A percentile compares a stretch with the other conserved stretches of the same genome.
Conservation (phyloP, 164 flowering plant species). For the Vitis amurensis region DNA sequence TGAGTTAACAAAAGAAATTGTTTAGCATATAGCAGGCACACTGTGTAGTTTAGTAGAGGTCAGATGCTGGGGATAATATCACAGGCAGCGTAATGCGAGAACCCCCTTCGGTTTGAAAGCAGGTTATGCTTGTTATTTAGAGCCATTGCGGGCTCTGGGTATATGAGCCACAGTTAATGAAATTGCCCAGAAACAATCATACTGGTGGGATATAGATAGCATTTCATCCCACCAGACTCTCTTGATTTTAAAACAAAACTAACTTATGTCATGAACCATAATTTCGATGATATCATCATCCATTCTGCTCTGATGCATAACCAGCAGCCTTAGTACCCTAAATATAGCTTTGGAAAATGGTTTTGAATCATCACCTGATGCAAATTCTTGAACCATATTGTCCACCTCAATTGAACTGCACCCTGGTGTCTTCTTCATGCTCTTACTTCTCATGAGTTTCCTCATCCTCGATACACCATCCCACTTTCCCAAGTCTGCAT, state of each 20-base stretch:
- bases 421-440: slow-evolving; percentile 54
- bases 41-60: too few relatives aligned
- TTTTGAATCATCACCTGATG: slow-evolving; percentile 47
- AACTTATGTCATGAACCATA: background rate
- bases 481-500: slow-evolving; percentile 50
- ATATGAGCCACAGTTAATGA: too few relatives aligned
- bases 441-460: slow-evolving; percentile 40
- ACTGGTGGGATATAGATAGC: too few relatives aligned
- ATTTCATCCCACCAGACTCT: background rate
- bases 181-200: too few relatives aligned
- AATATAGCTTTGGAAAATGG: slow-evolving; percentile 32
- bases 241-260: background rate
- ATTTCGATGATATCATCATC: slow-evolving; percentile 1
- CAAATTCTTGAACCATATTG: slow-evolving; percentile 41
- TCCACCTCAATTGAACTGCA: slow-evolving; percentile 50
- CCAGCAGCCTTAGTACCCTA: slow-evolving; percentile 34
- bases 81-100: too few relatives aligned
- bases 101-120: too few relatives aligned
- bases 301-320: slow-evolving; percentile 23
- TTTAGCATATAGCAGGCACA: too few relatives aligned
- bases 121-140: too few relatives aligned
- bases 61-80: too few relatives aligned
- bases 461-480: slow-evolving; percentile 50
- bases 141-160: too few relatives aligned
- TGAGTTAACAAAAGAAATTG: too few relatives aligned